Evolutionary conservation across 495 filamentous ascomycete species (phyloP), one percentile per base, ranked within the genome.

Genomic region (Hypoxylon fragiforme): DNA sequence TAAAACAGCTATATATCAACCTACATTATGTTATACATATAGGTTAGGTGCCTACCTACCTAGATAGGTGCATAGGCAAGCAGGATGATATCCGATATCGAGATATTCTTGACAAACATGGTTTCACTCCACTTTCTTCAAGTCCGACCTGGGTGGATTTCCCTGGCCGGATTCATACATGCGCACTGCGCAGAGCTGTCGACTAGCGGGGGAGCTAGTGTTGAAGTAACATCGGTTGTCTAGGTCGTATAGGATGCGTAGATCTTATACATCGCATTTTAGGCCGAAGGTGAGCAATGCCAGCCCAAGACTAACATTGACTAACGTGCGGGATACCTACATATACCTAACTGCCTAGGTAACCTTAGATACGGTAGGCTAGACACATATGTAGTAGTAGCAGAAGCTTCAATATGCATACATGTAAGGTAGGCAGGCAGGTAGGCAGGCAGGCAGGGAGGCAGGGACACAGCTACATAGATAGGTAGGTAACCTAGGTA

Each of bases 191-290:
- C 3, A 50, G 43, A 40, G 47, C 18, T 21, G 7, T 38, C 14
- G 19, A 44, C 37, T 38, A 39, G 47, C 48, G 46, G 58, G 52
- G 52, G 42, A 45, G 37, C 22, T 26, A 32, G 43, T 41, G 38
- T 47, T 15, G 51, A 62, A 28, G 52, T 44, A 57, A 53, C 52
- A 19, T 62, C 46, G 52, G 52, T 39, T 57, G 26, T 42, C 35
- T 38, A 53, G 47, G 38, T 36, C 36, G 47, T 61, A 31, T 41
- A 42, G 18, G 46, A 50, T 26, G 21, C 50, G 47, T 46, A 61
- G 57, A 61, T 61, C 57, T 36, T 24, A 28, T 28, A 50, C 58
- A 30, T 44, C 52, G 34, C 52, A 43, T 62, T 46, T 45, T 61
- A 32, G 31, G 46, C 45, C 45, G 26, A 44, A 45, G 38, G 32